These are phyloP conservation scores for Paramarasmius palmivorus DNA, from an alignment of 1,284 basidiomycete genomes.

Conservation along the genomic window DNA sequence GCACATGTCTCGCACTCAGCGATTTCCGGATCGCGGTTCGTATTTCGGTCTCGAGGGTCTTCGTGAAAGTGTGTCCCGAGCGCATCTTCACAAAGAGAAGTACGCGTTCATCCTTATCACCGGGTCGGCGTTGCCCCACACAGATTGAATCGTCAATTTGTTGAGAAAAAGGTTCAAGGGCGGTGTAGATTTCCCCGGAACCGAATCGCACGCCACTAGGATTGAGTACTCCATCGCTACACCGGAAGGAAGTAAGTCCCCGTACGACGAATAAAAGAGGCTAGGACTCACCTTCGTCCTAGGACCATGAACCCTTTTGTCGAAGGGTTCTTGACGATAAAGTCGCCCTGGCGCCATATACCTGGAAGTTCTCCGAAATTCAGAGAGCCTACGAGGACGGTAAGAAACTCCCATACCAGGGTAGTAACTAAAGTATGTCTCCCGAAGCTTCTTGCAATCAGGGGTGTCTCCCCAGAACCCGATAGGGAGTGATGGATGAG, in stretches of 20 bases:
- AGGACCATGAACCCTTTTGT: slow-evolving; percentile 64
- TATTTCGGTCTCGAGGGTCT: slow-evolving; percentile 51
- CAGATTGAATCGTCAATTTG: slow-evolving; percentile 76
- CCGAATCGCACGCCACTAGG: slow-evolving; percentile 90
- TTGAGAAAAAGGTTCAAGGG: slow-evolving; percentile 64
- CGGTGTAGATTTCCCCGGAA: slow-evolving; percentile 83
- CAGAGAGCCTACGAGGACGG: background rate
- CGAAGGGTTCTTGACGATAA: slow-evolving; percentile 61
- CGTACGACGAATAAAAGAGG: background rate
- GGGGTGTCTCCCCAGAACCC: slow-evolving; percentile 77
- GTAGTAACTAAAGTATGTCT: slow-evolving; percentile 77
- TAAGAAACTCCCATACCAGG: no score
- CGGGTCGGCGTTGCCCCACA: slow-evolving; percentile 75
- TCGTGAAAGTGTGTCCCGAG: slow-evolving; percentile 48
- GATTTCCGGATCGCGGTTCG: slow-evolving; percentile 61
- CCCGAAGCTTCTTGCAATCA: slow-evolving; percentile 61
- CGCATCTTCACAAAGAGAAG: slow-evolving; percentile 83
- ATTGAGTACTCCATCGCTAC: slow-evolving; percentile 72
- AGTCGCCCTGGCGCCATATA: slow-evolving; percentile 72
- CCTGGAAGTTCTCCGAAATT: slow-evolving; percentile 31
- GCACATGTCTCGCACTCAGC: slow-evolving; percentile 77
- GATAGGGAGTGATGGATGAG: slow-evolving; percentile 86
- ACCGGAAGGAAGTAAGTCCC: background rate
- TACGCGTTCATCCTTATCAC: slow-evolving; percentile 81
- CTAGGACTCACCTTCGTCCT: slow-evolving; percentile 53